Evolutionary conservation across 805 yeast species (phyloP).

Genomic region (Starmerella etchellsii): DNA sequence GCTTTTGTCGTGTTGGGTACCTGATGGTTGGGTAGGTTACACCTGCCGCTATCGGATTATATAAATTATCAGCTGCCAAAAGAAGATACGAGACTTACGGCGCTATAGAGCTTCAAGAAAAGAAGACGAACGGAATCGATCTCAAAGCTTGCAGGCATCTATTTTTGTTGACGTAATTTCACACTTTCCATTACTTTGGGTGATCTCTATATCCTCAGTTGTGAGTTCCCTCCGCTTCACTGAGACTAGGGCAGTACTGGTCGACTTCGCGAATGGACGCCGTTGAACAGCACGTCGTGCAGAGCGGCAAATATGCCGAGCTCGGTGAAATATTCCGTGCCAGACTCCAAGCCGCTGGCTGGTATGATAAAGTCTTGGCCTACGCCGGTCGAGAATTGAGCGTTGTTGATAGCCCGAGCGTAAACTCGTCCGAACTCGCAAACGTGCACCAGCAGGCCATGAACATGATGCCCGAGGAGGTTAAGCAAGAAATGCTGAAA

Average conservation of each 20-base stretch:
- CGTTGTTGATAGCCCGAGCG: conserved; percentile 36
- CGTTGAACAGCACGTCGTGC: conserved; percentile 16
- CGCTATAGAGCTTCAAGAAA: too few relatives aligned
- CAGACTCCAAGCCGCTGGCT: conserved; percentile 62
- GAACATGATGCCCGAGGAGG: conserved; percentile 47
- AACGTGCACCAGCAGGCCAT: conserved; percentile 11
- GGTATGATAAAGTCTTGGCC: conserved; percentile 65
- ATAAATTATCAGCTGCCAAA: too few relatives aligned
- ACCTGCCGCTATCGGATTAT: too few relatives aligned
- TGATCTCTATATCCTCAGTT: too few relatives aligned
- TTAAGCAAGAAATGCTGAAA: conserved; percentile 45
- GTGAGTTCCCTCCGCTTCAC: too few relatives aligned
- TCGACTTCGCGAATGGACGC: conserved; percentile 8
- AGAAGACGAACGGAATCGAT: too few relatives aligned
- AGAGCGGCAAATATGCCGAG: conserved; percentile 24
- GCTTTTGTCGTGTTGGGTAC: neutral
- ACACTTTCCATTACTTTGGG: too few relatives aligned
- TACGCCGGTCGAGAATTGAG: conserved; percentile 39
- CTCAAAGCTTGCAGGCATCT: too few relatives aligned
- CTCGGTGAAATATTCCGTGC: conserved; percentile 52
- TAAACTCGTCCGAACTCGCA: conserved; percentile 20
- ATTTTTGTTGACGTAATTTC: too few relatives aligned
- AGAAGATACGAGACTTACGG: too few relatives aligned
- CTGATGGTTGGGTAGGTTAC: too few relatives aligned
- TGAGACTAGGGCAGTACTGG: too few relatives aligned